Base-by-base conservation (phyloP, 805 yeast species). In the Jamesozyma piceae region DNA sequence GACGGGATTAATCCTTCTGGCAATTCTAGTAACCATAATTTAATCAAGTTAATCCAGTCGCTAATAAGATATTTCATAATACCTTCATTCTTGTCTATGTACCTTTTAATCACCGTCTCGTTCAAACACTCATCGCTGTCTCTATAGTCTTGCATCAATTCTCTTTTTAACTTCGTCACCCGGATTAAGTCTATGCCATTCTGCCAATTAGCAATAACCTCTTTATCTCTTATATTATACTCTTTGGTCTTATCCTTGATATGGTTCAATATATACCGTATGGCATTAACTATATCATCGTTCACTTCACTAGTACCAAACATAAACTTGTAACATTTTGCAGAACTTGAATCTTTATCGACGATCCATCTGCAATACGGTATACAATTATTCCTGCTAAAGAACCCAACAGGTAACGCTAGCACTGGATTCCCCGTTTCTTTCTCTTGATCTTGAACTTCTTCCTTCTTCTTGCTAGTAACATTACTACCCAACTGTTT, bases 11-110 rank as follows among this genome's bases (percentile, higher is more conserved):
- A 55, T 22, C 82, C 71, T 49, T 77, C 81, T 0, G 82, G 82
- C 31, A 78, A 57, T 50, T 78, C 84, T 58, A 78, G 59, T 27
- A 78, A 63, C 66, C 76, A 77, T 27, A 74, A 54, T 51, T 77
- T 77, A 44, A 77, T 60, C 17, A 75, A 63, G 41, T 71, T 68
- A 4, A 63, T 41, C 43, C 65, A 50, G 30, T 53, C 58, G 6
- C 34, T 38, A 0, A 47, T 19, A 3, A 45, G 21, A 24, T 38
- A 22, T 18, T 36, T 45, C 4, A 37, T n/a, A 3, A 33, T 37
- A 20, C 17, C 17, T 22, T 19, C 20, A 22, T 38, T 20, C 9
- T 33, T 17, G 10, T 38, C 40, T n/a, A 39, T 18, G 19, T 33
- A 29, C 14, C 2, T 3, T 14, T 30, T 21, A 5, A 45, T 17